Evolutionary conservation across 2,329 filamentous ascomycete genomes (phyloP), one percentile per base, ranked within the genome.

Genomic region (Neofusicoccum umdonicola): DNA sequence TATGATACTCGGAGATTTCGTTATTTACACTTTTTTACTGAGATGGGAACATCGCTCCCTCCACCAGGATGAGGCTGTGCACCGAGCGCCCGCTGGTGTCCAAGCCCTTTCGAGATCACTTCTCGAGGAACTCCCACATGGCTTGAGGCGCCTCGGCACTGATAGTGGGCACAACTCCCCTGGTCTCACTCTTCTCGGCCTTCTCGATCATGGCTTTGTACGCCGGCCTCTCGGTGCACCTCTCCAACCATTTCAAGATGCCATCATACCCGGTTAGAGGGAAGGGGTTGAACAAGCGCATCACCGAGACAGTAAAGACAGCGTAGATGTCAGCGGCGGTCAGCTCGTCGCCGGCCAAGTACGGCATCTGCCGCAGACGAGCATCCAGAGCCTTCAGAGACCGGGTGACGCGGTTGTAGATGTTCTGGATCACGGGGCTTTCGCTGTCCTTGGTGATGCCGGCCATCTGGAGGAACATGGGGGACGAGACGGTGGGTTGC

Each of bases 271-370:
- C 72, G 2, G 65, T 71, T 65, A 64, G 22, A 19, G 52, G 35
- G 37, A 51, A 66, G 1, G 80, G 78, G 27, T 74, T 74, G 67
- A 85, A 88, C 56, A 79, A 77, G 15, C 88, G 79, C 80, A 86
- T 82, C 1, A 87, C 90, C 0, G 87, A 88, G 39, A 90, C 75
- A 13, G 80, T 78, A 69, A 84, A 89, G 0, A 88, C 80, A 4
- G 77, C 78, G 86, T 90, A 89, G 44, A 89, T 78, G 73, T 91
- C 89, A 1, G 88, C 88, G 0, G 80, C 86, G 0, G 86, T 89
- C 65, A 91, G 85, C 58, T 87, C 79, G 0, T 82, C 76, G 2
- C 88, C 89, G 0, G 85, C 87, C 22, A 91, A 75, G 80, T 83
- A 91, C 13, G 47, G 34, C 42, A 76, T 80, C 1, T 74, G 66